phyloP scores from a whole-genome alignment of 345 rosid species.

The Barbarea vulgaris region DNA sequence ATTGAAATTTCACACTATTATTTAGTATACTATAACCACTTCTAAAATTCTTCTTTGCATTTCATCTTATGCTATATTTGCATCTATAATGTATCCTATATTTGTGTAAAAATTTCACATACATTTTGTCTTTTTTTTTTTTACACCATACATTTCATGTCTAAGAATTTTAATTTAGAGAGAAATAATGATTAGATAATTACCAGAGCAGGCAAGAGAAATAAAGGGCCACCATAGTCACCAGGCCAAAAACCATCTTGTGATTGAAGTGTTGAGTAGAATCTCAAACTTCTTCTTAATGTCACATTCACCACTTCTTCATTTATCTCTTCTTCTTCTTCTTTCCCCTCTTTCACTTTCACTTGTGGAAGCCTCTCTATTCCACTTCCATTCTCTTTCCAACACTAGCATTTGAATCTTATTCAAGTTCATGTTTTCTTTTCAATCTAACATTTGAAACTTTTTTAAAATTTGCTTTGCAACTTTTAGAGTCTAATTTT shows the following conservation, averaged over 20 bases:
- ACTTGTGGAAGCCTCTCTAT: not conserved
- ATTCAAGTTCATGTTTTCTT: not conserved
- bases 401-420: too few species aligned
- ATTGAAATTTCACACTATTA: not conserved
- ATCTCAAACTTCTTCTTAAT: constrained; percentile 52
- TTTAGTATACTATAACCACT: not conserved
- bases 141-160: not conserved
- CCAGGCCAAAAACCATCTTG: constrained; percentile 83
- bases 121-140: not conserved
- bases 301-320: constrained; percentile 40
- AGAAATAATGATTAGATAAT: not conserved
- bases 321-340: constrained; percentile 31
- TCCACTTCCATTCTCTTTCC: constrained; percentile 19
- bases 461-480: not conserved
- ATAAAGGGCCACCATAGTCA: constrained; percentile 83
- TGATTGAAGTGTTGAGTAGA: constrained; percentile 57
- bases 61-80: not conserved
- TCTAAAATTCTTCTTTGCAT: not conserved
- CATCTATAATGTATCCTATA: not conserved
- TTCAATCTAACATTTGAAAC: not conserved
- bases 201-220: constrained; percentile 73
- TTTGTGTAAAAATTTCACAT: too few species aligned
- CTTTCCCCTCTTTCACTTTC: not conserved
- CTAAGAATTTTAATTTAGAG: not conserved
- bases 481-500: not conserved